Evolutionary conservation across 2,329 filamentous ascomycete genomes (phyloP).

Genomic region (Aspergillus vadensis): DNA sequence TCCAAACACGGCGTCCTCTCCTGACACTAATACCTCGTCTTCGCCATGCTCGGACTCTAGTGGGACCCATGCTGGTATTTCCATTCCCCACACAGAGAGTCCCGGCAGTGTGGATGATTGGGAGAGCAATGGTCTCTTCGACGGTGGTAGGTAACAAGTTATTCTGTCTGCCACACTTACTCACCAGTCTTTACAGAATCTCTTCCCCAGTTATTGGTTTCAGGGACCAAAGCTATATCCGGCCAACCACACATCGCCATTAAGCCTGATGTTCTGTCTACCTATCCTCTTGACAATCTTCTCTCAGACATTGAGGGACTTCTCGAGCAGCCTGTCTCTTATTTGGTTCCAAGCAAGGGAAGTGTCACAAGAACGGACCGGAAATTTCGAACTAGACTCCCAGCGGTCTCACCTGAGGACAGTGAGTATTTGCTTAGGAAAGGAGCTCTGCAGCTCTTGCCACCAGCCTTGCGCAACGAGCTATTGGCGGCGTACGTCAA

Average conservation of each 20-base stretch:
- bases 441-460: background rate
- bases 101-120: background rate
- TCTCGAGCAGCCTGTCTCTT: background rate
- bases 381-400: background rate
- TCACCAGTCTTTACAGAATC: background rate
- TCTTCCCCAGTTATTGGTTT: background rate
- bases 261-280: background rate
- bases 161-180: background rate
- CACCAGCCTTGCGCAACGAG: background rate
- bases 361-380: background rate
- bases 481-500: constrained; percentile 12
- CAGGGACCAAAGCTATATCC: background rate
- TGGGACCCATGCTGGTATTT: background rate
- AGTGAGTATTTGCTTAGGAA: background rate
- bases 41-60: background rate
- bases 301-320: background rate
- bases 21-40: background rate
- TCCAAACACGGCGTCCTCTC: background rate
- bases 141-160: background rate
- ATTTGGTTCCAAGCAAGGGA: background rate
- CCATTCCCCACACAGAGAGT: background rate
- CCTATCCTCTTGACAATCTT: background rate
- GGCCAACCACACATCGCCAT: background rate
- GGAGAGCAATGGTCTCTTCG: background rate
- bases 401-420: background rate